Conservation (phyloP, 2,329 filamentous ascomycete species). For the Aspergillus thermomutatus region DNA sequence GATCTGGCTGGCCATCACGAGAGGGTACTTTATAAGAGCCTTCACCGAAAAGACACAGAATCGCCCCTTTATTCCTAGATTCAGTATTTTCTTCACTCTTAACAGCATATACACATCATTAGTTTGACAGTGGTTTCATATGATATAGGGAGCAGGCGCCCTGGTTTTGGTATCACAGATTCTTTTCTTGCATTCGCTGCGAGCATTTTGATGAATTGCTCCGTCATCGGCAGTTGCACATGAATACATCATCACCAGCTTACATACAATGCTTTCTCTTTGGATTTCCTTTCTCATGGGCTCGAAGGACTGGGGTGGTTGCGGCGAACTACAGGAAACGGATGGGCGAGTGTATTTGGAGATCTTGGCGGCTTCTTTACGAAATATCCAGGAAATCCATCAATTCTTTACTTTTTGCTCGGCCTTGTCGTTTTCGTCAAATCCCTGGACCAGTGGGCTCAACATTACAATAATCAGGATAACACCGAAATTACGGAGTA, state of each 20-base stretch:
- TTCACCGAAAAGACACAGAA: not conserved
- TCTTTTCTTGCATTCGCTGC: constrained; percentile 8
- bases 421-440: not conserved
- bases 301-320: not conserved
- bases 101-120: constrained; percentile 20
- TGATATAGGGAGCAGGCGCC: constrained; percentile 26
- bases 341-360: not conserved
- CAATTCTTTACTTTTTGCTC: not conserved
- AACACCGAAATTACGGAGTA: not conserved
- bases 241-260: constrained; percentile 5
- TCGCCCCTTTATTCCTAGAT: not conserved
- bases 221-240: constrained; percentile 6
- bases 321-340: not conserved
- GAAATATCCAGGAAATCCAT: not conserved
- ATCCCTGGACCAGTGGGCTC: not conserved
- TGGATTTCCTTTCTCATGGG: constrained; percentile 3
- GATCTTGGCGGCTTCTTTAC: not conserved
- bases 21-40: not conserved
- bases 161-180: constrained; percentile 18
- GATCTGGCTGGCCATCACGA: not conserved
- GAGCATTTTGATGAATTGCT: constrained; percentile 13
- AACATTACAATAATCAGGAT: not conserved
- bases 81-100: constrained; percentile 2
- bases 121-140: constrained; percentile 12
- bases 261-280: not conserved